phyloP scores from a whole-genome alignment of 768 basidiomycete species.

The Botryobasidium botryosum region DNA sequence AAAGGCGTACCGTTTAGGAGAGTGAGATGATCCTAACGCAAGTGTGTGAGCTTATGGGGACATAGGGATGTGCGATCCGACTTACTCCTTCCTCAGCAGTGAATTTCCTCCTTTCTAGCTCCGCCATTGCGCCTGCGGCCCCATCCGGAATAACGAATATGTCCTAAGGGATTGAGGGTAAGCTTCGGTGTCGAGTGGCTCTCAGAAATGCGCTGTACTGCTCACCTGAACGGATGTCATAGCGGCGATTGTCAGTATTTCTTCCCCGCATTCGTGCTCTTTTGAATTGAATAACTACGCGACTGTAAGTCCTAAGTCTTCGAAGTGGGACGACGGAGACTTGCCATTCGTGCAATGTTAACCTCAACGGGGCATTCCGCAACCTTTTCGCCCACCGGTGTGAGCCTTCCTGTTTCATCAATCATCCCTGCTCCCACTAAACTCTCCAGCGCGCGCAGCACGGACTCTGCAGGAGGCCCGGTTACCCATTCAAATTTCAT shows the following conservation, averaged over 20 bases:
- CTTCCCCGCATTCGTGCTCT: constrained; percentile 80
- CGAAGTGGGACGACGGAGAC: constrained; percentile 12
- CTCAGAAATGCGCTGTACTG: neutral
- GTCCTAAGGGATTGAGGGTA: constrained; percentile 35
- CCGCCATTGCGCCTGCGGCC: constrained; percentile 66
- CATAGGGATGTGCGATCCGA: neutral
- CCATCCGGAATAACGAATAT: constrained; percentile 82
- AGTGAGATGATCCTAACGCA: constrained; percentile 75
- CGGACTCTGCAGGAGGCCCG: constrained; percentile 68
- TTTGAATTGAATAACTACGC: constrained; percentile 69
- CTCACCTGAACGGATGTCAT: constrained; percentile 82
- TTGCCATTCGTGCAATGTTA: constrained; percentile 84
- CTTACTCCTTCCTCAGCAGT: constrained; percentile 93
- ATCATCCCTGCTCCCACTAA: constrained; percentile 70
- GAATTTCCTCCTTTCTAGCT: constrained; percentile 88
- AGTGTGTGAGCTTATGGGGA: constrained; percentile 8
- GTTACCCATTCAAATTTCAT: constrained; percentile 95
- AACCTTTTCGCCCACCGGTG: constrained; percentile 62
- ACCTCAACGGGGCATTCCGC: constrained; percentile 92
- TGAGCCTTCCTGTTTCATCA: constrained; percentile 62
- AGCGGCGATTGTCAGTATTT: constrained; percentile 88
- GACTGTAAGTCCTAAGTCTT: neutral
- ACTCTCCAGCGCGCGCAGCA: constrained; percentile 73
- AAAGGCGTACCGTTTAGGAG: constrained; percentile 59
- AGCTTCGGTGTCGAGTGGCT: neutral